Conservation (phyloP, 768 basidiomycete species). For the Trametes cubensis region DNA sequence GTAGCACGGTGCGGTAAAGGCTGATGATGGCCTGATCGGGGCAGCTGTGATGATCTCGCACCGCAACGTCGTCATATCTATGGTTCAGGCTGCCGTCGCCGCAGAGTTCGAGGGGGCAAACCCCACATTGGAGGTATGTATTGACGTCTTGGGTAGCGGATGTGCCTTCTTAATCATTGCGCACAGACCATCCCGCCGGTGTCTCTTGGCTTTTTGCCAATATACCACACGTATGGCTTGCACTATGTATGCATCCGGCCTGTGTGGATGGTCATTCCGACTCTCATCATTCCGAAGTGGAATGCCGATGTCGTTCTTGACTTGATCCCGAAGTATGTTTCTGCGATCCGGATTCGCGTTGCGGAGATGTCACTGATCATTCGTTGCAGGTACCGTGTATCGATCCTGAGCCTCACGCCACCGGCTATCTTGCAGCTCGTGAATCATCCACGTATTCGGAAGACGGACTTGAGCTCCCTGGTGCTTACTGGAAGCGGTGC, state of each 20-base stretch:
- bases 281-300: slow-evolving; percentile 65
- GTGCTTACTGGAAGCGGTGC: slow-evolving; percentile 53
- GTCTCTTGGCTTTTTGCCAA: slow-evolving; percentile 60
- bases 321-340: slow-evolving; percentile 59
- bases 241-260: slow-evolving; percentile 52
- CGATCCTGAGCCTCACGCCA: slow-evolving; percentile 55
- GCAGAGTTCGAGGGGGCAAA: slow-evolving; percentile 2
- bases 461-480: slow-evolving; percentile 58
- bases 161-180: neutral
- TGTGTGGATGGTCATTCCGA: slow-evolving; percentile 48
- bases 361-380: neutral
- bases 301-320: slow-evolving; percentile 52
- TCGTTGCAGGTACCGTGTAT: slow-evolving; percentile 53
- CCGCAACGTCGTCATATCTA: slow-evolving; percentile 23
- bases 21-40: neutral
- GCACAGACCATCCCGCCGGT: slow-evolving; percentile 39
- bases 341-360: neutral
- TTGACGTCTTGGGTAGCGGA: neutral
- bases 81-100: slow-evolving; percentile 20
- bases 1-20: neutral
- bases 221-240: slow-evolving; percentile 71
- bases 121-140: neutral
- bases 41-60: slow-evolving; percentile 36
- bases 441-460: slow-evolving; percentile 48
- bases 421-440: slow-evolving; percentile 68